A percentile compares a stretch with the other conserved stretches of the same genome.
These are phyloP conservation scores for Annulohypoxylon stygium DNA, from an alignment of 495 filamentous ascomycete genomes.

Conservation along the genomic window DNA sequence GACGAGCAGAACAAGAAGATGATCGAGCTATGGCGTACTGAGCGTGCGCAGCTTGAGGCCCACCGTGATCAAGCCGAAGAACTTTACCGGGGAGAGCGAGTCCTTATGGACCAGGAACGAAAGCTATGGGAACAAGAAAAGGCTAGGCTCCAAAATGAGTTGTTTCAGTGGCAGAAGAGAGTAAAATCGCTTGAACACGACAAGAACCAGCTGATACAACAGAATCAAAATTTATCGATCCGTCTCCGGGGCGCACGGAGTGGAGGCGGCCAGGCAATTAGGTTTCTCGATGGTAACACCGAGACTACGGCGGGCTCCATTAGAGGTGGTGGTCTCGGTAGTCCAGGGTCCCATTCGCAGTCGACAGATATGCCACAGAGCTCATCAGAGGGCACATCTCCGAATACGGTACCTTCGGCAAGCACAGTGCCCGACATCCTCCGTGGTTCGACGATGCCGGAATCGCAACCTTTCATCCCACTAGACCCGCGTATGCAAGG, in stretches of 20 bases:
- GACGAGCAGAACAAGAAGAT: slow-evolving; percentile 57
- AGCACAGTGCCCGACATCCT: slow-evolving; percentile 8
- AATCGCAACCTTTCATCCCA: slow-evolving; percentile 50
- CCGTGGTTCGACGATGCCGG: slow-evolving; percentile 46
- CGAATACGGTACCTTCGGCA: slow-evolving; percentile 21
- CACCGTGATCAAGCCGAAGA: slow-evolving; percentile 60
- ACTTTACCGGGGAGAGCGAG: slow-evolving; percentile 61
- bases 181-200: slow-evolving; percentile 39
- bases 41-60: slow-evolving; percentile 61
- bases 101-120: slow-evolving; percentile 61
- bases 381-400: slow-evolving; percentile 35
- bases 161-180: slow-evolving; percentile 45
- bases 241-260: slow-evolving; percentile 7
- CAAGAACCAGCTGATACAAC: slow-evolving; percentile 29
- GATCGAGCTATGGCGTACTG: slow-evolving; percentile 60
- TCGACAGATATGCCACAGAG: slow-evolving; percentile 24
- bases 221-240: slow-evolving; percentile 15
- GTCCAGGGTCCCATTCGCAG: slow-evolving; percentile 27
- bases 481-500: slow-evolving; percentile 52
- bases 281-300: slow-evolving; percentile 28
- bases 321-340: slow-evolving; percentile 47
- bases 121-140: slow-evolving; percentile 57
- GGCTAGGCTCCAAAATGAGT: slow-evolving; percentile 48
- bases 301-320: slow-evolving; percentile 29
- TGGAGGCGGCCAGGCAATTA: background rate